Evolutionary conservation across 2,329 filamentous ascomycete species (phyloP).

Genomic region (Trichoderma polysporum): DNA sequence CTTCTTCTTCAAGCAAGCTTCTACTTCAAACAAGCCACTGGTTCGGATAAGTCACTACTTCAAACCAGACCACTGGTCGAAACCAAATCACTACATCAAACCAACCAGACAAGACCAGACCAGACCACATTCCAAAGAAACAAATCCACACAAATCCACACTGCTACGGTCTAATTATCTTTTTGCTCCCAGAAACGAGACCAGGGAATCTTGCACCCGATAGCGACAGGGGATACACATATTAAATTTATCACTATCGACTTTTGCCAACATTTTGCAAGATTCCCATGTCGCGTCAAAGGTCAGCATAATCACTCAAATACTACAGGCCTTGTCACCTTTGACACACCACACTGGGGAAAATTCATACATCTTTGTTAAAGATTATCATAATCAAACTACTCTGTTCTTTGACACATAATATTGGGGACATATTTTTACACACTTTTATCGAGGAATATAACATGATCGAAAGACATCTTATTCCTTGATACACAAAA

Average conservation of each 20-base stretch:
- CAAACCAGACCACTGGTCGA: neutral
- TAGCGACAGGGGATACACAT: neutral
- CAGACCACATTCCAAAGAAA: neutral
- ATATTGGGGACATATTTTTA: neutral
- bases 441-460: neutral
- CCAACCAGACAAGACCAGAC: neutral
- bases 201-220: neutral
- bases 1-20: neutral
- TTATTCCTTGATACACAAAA: neutral
- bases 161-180: neutral
- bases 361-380: neutral
- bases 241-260: neutral
- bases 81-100: neutral
- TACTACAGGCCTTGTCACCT: neutral
- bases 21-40: neutral
- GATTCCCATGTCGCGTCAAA: neutral
- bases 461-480: neutral
- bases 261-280: neutral
- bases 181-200: neutral
- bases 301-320: neutral
- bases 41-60: neutral
- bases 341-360: neutral
- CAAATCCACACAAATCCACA: neutral
- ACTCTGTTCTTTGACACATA: neutral
- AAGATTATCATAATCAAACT: neutral